phyloP scores from a whole-genome alignment of 768 basidiomycete species.

The Xerocomus spinulosus region DNA sequence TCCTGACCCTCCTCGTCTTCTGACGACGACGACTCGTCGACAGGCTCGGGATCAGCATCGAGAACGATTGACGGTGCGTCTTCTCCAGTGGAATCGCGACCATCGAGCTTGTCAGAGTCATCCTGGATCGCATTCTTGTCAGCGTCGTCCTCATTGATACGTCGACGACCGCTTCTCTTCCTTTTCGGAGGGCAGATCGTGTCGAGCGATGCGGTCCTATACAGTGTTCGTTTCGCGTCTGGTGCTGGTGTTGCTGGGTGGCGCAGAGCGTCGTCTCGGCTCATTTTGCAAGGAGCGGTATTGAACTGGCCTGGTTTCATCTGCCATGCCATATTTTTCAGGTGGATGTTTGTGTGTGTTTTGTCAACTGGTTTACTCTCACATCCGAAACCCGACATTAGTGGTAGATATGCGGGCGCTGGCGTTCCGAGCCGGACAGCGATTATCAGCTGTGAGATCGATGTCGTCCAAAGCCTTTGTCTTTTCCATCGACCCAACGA shows the following conservation, averaged over 20 bases:
- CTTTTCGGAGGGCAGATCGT: slow-evolving; percentile 7
- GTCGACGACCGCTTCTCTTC: slow-evolving; percentile 9
- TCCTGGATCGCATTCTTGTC: too few species aligned
- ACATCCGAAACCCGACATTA: slow-evolving; percentile 29
- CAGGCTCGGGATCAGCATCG: too few species aligned
- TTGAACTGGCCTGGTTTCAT: too few species aligned
- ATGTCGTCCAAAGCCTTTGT: slow-evolving; percentile 57
- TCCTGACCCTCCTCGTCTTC: too few species aligned
- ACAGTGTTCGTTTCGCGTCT: slow-evolving; percentile 5
- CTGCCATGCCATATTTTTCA: too few species aligned
- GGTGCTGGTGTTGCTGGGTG: slow-evolving; percentile 5
- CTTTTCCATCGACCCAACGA: slow-evolving; percentile 52
- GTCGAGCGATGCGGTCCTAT: slow-evolving; percentile 17
- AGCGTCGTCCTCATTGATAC: slow-evolving; percentile 12
- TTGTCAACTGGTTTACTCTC: too few species aligned
- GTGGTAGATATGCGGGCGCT: slow-evolving; percentile 20
- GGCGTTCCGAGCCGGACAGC: slow-evolving; percentile 12
- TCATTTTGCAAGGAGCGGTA: too few species aligned
- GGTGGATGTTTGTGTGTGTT: too few species aligned
- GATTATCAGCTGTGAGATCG: slow-evolving; percentile 26
- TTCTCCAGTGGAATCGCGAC: too few species aligned
- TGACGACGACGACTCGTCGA: too few species aligned
- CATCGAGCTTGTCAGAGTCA: too few species aligned
- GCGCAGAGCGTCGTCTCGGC: neutral
- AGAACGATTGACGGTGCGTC: too few species aligned